These are phyloP conservation scores for Leccinum sublutescens DNA, from an alignment of 768 basidiomycete species.

Conservation along the genomic window DNA sequence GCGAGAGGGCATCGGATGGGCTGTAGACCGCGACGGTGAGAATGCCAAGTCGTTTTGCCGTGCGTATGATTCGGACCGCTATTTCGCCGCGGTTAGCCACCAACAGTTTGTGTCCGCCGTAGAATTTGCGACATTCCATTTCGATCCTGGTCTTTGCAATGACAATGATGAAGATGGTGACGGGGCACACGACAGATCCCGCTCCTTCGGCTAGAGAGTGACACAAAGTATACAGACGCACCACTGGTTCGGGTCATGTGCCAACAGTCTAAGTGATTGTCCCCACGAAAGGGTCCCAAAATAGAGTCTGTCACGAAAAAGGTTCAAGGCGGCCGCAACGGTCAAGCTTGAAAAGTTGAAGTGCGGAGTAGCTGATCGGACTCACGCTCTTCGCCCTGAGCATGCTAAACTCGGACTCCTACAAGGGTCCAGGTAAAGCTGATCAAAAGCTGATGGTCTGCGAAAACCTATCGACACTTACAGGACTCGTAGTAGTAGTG, in stretches of 20 bases:
- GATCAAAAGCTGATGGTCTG: too few species aligned
- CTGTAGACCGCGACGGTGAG: constrained; percentile 59
- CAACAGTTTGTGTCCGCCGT: constrained; percentile 48
- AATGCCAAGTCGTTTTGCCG: constrained; percentile 51
- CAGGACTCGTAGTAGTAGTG: too few species aligned
- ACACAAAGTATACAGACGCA: background rate
- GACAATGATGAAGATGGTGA: background rate
- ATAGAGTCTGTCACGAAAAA: background rate
- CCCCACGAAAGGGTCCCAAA: background rate
- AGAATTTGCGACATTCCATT: constrained; percentile 16
- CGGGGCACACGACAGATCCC: background rate
- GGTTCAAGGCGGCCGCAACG: background rate
- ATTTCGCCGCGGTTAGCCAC: constrained; percentile 76
- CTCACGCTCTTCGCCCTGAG: too few species aligned
- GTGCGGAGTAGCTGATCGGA: background rate
- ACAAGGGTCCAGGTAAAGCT: too few species aligned
- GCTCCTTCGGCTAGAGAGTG: background rate
- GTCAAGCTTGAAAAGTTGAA: background rate
- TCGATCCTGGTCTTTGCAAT: background rate
- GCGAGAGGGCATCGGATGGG: constrained; percentile 53
- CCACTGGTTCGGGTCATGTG: background rate
- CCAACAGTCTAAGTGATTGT: background rate
- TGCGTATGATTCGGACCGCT: constrained; percentile 59
- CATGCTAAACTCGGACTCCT: too few species aligned
- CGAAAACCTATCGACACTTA: too few species aligned